Evolutionary conservation across 805 yeast species (phyloP).

Genomic region (Cyberlindnera americana): DNA sequence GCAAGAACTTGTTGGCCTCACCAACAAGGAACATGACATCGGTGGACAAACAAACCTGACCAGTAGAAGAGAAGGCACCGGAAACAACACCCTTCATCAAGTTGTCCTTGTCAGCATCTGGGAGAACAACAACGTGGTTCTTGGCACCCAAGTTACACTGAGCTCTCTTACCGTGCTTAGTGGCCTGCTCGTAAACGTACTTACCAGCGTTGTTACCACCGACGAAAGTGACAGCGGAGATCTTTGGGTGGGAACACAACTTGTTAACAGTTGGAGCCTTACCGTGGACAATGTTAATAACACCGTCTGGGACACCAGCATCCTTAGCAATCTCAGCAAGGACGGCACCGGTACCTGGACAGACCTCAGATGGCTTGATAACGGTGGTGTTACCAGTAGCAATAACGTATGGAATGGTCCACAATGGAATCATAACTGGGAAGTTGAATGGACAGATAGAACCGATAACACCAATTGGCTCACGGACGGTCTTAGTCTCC

Average conservation of each 20-base stretch:
- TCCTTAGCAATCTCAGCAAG: conserved; percentile 67
- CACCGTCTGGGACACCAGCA: conserved; percentile 77
- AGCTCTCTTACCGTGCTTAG: conserved; percentile 67
- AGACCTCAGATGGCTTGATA: conserved; percentile 68
- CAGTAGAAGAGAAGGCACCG: conserved; percentile 83
- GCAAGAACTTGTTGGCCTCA: conserved; percentile 54
- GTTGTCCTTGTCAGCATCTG: conserved; percentile 65
- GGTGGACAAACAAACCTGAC: conserved; percentile 81
- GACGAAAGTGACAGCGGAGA: conserved; percentile 74
- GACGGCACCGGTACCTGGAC: conserved; percentile 78
- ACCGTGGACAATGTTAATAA: conserved; percentile 70
- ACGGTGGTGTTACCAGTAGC: conserved; percentile 77
- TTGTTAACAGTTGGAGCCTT: conserved; percentile 69
- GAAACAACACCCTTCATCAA: conserved; percentile 65
- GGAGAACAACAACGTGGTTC: conserved; percentile 69
- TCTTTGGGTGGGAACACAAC: conserved; percentile 65
- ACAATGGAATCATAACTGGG: conserved; percentile 75
- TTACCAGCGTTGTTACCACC: conserved; percentile 79
- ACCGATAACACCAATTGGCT: conserved; percentile 72
- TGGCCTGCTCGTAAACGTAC: conserved; percentile 64
- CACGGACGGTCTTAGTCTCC: conserved; percentile 71
- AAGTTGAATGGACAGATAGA: conserved; percentile 80
- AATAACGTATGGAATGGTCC: conserved; percentile 52
- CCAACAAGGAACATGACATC: conserved; percentile 74
- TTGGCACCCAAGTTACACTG: conserved; percentile 80